Conservation (phyloP, 1,139 yeast genomes). For the Scheffersomyces parashehatae region DNA sequence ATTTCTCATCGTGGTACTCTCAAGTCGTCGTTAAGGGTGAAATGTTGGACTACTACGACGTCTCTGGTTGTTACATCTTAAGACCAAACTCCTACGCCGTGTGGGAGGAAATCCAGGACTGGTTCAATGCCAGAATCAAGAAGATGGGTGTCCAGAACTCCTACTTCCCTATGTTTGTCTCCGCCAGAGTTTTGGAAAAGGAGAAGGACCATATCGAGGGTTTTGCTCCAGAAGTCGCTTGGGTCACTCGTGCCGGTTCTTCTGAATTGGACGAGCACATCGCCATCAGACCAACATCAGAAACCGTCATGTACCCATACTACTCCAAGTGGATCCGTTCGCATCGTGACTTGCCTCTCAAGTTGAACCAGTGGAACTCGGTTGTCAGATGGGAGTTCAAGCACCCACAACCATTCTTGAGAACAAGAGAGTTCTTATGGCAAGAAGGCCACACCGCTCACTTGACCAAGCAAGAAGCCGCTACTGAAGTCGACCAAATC, state of each 20-base stretch:
- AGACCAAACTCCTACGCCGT: conserved; percentile 93
- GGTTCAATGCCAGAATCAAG: conserved; percentile 81
- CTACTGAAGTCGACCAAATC: conserved; percentile 80
- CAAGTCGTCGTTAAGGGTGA: conserved; percentile 95
- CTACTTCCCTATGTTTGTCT: conserved; percentile 98
- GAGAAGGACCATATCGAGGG: conserved; percentile 99
- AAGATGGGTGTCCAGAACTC: conserved; percentile 90
- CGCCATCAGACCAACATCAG: conserved; percentile 99
- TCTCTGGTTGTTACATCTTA: conserved; percentile 96
- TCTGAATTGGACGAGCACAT: conserved; percentile 97
- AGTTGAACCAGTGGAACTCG: conserved; percentile 98
- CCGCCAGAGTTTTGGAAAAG: conserved; percentile 86
- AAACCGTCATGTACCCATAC: conserved; percentile 99
- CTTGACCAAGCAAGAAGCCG: conserved; percentile 77
- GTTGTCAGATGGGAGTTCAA: conserved; percentile 99
- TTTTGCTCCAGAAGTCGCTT: conserved; percentile 99
- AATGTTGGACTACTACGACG: conserved; percentile 97
- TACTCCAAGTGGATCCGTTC: conserved; percentile 99
- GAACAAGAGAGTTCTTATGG: conserved; percentile 99
- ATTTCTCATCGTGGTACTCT: conserved; percentile 96
- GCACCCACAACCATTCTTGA: conserved; percentile 98
- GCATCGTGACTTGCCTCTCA: conserved; percentile 95
- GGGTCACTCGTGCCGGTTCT: conserved; percentile 97
- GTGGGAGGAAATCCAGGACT: conserved; percentile 93
- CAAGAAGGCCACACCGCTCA: conserved; percentile 99